phyloP scores from a whole-genome alignment of 2,329 filamentous ascomycete genomes.

The Drechslerella coelobrocha region DNA sequence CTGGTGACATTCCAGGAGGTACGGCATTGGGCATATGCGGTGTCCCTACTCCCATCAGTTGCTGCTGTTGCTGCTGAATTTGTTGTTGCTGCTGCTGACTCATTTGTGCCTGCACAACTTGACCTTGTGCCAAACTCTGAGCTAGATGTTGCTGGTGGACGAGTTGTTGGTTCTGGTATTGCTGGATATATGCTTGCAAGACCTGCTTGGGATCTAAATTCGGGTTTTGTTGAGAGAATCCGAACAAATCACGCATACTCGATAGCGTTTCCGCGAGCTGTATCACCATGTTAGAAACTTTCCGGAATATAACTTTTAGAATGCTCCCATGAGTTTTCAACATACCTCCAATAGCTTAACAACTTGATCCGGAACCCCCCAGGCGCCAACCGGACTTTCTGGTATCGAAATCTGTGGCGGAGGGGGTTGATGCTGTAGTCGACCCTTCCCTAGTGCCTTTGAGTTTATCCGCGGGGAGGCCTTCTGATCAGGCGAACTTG shows the following conservation, averaged over 20 bases:
- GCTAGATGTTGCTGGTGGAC: constrained; percentile 54
- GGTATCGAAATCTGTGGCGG: constrained; percentile 56
- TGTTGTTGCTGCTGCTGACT: constrained; percentile 56
- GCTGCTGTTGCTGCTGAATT: constrained; percentile 52
- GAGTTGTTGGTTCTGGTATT: constrained; percentile 58
- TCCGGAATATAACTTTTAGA: constrained; percentile 4
- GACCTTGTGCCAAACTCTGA: constrained; percentile 52
- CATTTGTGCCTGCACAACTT: constrained; percentile 52
- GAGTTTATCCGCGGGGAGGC: constrained; percentile 66
- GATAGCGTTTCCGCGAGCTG: constrained; percentile 72
- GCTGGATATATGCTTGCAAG: constrained; percentile 61
- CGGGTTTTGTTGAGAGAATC: constrained; percentile 65
- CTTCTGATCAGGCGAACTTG: constrained; percentile 63
- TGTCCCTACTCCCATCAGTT: constrained; percentile 53
- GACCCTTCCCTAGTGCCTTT: constrained; percentile 64
- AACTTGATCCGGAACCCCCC: constrained; percentile 66
- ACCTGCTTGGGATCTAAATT: constrained; percentile 66
- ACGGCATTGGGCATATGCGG: constrained; percentile 52
- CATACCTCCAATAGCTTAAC: constrained; percentile 69
- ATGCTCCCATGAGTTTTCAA: constrained; percentile 30
- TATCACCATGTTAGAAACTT: not conserved
- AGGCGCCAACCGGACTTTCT: constrained; percentile 61
- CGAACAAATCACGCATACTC: constrained; percentile 68
- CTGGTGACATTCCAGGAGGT: constrained; percentile 53
- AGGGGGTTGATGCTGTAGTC: constrained; percentile 60